Percentiles rank a stretch among this genome's conserved stretches.
phyloP scores from a whole-genome alignment of 2,329 filamentous ascomycete species.

The Colletotrichum theobromicola region DNA sequence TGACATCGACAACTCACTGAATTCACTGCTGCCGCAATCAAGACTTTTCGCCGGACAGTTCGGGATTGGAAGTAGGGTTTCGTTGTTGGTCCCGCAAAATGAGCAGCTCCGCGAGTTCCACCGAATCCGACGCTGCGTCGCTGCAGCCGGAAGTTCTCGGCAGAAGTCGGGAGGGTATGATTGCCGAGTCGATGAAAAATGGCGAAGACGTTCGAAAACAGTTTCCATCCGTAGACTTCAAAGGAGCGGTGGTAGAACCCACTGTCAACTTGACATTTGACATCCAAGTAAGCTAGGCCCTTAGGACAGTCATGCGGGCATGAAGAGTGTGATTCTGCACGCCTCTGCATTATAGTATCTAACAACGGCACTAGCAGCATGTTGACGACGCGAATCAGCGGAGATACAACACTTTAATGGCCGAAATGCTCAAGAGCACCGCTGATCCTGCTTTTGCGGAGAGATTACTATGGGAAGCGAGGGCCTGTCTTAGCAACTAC shows the following conservation, averaged over 20 bases:
- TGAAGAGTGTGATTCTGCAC: neutral
- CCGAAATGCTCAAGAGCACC: constrained; percentile 10
- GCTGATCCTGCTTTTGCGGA: constrained; percentile 1
- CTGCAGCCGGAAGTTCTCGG: neutral
- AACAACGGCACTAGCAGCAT: neutral
- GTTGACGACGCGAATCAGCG: constrained; percentile 11
- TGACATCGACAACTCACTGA: neutral
- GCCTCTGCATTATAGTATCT: neutral
- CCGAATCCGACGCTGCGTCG: neutral
- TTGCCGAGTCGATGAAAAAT: constrained; percentile 3
- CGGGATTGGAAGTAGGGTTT: neutral
- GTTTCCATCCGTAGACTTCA: constrained; percentile 11
- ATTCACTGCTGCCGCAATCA: neutral
- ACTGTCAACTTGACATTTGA: constrained; percentile 9
- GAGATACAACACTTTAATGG: constrained; percentile 13
- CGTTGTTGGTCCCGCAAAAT: neutral
- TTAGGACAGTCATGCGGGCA: neutral
- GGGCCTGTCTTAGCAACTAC: neutral
- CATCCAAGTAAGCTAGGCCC: neutral
- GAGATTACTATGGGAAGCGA: constrained; percentile 10
- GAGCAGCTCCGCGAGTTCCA: neutral
- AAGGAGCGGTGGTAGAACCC: neutral
- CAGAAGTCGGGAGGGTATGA: constrained; percentile 10
- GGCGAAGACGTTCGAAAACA: neutral
- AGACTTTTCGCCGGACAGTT: neutral